These are phyloP conservation scores for Phytophthora rubi DNA, from an alignment of 352 stramenopile genomes.

Conservation along the genomic window DNA sequence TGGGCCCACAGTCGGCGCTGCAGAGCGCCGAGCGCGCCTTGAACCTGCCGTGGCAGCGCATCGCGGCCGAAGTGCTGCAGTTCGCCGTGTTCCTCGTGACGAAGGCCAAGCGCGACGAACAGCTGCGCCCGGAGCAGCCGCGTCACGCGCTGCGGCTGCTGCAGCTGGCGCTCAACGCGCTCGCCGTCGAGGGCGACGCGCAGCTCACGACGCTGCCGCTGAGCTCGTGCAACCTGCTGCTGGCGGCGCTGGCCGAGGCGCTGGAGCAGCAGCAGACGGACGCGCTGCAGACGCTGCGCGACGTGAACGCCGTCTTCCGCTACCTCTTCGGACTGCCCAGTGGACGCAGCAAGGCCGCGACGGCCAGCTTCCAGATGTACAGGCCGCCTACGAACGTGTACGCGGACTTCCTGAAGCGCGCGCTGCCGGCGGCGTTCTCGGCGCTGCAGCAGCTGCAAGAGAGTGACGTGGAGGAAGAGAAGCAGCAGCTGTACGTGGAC, in stretches of 20 bases:
- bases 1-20: conserved; percentile 32
- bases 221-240: conserved; percentile 81
- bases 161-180: conserved; percentile 56
- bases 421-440: conserved; percentile 43
- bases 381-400: conserved; percentile 84
- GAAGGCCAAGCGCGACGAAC: conserved; percentile 52
- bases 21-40: conserved; percentile 44
- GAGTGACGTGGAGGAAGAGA: not conserved
- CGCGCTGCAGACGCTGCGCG: conserved; percentile 41
- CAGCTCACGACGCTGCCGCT: conserved; percentile 53
- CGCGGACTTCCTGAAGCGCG: conserved; percentile 68
- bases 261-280: conserved; percentile 43
- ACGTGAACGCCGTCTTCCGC: conserved; percentile 68
- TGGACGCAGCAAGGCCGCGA: conserved; percentile 5
- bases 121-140: conserved; percentile 38
- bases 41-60: conserved; percentile 67
- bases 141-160: conserved; percentile 57
- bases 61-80: conserved; percentile 66
- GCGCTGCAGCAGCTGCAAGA: conserved; percentile 9
- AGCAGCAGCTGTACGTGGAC: conserved; percentile 40
- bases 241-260: conserved; percentile 65
- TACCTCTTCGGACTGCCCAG: conserved; percentile 68
- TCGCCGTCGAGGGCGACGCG: conserved; percentile 42
- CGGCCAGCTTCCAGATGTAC: conserved; percentile 74
- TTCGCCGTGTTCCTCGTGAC: conserved; percentile 75